These are phyloP conservation scores for Solanum raphanifolium DNA, from an alignment of 257 asterid genomes.

Conservation along the genomic window DNA sequence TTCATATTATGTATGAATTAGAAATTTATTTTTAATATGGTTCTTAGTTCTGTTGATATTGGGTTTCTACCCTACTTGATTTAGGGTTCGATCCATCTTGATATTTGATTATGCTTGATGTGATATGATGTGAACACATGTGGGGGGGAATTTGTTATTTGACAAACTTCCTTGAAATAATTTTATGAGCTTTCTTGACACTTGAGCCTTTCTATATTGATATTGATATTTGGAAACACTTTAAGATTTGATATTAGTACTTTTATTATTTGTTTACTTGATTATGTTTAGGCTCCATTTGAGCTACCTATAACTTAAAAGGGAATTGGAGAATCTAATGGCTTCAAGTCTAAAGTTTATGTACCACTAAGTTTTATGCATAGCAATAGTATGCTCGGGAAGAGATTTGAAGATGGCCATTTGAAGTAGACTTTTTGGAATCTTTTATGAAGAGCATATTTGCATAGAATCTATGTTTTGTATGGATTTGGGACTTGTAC, in stretches of 20 bases:
- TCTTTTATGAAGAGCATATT: not conserved
- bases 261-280: not conserved
- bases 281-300: not conserved
- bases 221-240: not conserved
- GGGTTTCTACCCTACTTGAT: not conserved
- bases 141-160: not conserved
- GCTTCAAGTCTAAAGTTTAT: not conserved
- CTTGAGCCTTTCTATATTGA: not conserved
- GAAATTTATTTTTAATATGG: not conserved
- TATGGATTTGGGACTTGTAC: not conserved
- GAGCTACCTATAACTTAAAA: not conserved
- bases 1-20: not conserved
- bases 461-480: not conserved
- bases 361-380: not conserved
- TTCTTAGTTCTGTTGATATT: not conserved
- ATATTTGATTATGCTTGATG: not conserved
- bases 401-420: not conserved
- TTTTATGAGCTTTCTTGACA: not conserved
- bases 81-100: not conserved
- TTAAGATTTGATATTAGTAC: not conserved
- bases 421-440: not conserved
- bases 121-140: not conserved
- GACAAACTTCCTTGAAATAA: not conserved
- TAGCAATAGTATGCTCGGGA: not conserved
- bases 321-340: not conserved